phyloP scores from a whole-genome alignment of 345 rosid genomes.

The Populus simonii region DNA sequence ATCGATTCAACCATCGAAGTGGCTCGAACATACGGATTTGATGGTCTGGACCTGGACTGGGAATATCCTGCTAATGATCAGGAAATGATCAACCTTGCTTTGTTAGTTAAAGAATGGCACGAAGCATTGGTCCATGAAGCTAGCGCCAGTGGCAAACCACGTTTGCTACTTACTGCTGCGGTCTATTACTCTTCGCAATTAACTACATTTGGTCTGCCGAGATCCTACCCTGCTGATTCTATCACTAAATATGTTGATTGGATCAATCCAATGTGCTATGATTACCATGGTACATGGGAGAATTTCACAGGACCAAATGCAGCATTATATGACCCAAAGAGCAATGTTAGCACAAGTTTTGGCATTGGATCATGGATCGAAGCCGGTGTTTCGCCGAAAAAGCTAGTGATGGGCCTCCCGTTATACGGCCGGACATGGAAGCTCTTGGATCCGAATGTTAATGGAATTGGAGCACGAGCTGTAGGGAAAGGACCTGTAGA shows the following conservation, averaged over 20 bases:
- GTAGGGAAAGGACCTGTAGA: conserved; percentile 31
- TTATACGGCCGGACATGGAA: conserved; percentile 43
- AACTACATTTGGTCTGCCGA: background rate
- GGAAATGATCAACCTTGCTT: conserved; percentile 31
- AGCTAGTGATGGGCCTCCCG: conserved; percentile 50
- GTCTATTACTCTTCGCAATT: conserved; percentile 35
- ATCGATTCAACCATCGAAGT: conserved; percentile 35
- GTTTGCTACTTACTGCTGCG: conserved; percentile 39
- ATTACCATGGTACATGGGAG: conserved; percentile 41
- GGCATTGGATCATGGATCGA: conserved; percentile 40
- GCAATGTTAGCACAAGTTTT: conserved; percentile 31
- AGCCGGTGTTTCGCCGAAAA: conserved; percentile 28
- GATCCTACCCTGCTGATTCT: conserved; percentile 29
- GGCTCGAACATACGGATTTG: conserved; percentile 34
- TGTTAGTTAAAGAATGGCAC: conserved; percentile 24
- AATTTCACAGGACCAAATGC: conserved; percentile 33
- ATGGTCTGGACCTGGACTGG: conserved; percentile 51
- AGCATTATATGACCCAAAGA: conserved; percentile 22
- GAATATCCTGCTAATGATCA: conserved; percentile 33
- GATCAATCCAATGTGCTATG: conserved; percentile 40
- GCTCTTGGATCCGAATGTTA: conserved; percentile 25
- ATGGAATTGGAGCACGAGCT: conserved; percentile 38
- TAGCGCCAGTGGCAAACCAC: background rate
- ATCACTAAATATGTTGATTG: conserved; percentile 30
- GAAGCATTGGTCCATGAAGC: conserved; percentile 26